Evolutionary conservation across 805 yeast species (phyloP).

Genomic region (Candida piceae): DNA sequence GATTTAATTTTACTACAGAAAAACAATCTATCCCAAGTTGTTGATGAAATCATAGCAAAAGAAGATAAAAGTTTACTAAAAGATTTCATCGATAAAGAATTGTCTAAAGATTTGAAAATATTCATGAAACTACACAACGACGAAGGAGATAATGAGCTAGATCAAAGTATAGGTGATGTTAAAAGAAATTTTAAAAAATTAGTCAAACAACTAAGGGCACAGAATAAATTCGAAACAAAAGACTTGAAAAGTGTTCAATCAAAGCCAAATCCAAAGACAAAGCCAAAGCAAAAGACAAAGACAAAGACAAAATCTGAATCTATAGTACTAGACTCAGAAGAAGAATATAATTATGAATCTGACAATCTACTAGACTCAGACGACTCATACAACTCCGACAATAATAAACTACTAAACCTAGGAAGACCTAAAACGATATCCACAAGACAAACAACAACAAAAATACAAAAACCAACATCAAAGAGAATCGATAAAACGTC

Average conservation of each 20-base stretch:
- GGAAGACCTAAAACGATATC: constrained; percentile 6
- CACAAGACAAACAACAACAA: background rate
- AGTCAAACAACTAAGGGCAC: constrained; percentile 25
- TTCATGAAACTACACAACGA: constrained; percentile 40
- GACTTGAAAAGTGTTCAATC: background rate
- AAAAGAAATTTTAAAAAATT: constrained; percentile 26
- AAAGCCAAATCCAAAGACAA: background rate
- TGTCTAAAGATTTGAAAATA: constrained; percentile 46
- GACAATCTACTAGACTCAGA: background rate
- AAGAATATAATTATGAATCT: background rate
- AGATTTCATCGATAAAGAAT: constrained; percentile 54
- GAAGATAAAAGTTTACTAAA: constrained; percentile 74
- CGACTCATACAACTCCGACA: background rate
- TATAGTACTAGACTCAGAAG: background rate
- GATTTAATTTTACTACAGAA: constrained; percentile 70
- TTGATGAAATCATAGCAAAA: constrained; percentile 67
- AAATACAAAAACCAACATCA: too few relatives aligned
- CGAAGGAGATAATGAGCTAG: constrained; percentile 27
- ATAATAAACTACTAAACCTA: constrained; percentile 8
- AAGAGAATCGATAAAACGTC: too few relatives aligned
- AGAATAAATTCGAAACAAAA: constrained; percentile 1
- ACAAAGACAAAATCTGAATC: background rate
- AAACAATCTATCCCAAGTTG: constrained; percentile 66
- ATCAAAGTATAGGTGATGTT: constrained; percentile 14
- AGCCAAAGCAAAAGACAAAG: background rate